Percentiles rank a stretch among this genome's conserved stretches.
Evolutionary conservation across 305 asterid species (phyloP).

Genomic region (Fraxinus nigra): DNA sequence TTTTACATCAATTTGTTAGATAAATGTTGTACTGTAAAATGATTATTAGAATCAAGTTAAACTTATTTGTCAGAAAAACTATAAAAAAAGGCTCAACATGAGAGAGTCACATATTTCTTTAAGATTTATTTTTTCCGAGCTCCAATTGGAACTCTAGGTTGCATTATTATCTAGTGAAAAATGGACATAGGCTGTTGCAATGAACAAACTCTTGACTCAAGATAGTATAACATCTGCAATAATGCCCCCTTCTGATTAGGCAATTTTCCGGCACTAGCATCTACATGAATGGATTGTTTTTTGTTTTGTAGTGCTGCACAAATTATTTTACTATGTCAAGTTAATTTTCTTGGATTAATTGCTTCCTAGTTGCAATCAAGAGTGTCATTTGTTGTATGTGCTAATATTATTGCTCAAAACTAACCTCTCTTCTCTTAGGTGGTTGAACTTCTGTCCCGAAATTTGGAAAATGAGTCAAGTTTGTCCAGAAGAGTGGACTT

Average conservation of each 20-base stretch:
- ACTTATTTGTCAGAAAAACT: background rate
- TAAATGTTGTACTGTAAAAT: background rate
- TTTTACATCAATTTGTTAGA: background rate
- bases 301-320: background rate
- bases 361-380: background rate
- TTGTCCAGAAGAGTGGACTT: conserved; percentile 76
- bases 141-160: background rate
- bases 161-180: background rate
- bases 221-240: background rate
- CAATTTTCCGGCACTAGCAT: background rate
- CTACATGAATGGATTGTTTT: background rate
- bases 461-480: conserved; percentile 68
- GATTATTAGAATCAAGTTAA: background rate
- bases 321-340: background rate
- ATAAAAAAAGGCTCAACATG: background rate
- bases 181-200: background rate
- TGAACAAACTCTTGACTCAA: background rate
- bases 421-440: conserved; percentile 41
- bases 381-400: background rate
- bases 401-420: background rate
- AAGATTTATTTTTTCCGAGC: background rate
- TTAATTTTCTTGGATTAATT: background rate
- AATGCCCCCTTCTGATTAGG: background rate
- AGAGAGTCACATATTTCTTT: background rate
- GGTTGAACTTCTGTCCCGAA: conserved; percentile 63